A percentile compares a stretch with the other conserved stretches of the same genome.
These are phyloP conservation scores for Saprolegnia diclina DNA, from an alignment of 352 stramenopile genomes.

Conservation along the genomic window DNA sequence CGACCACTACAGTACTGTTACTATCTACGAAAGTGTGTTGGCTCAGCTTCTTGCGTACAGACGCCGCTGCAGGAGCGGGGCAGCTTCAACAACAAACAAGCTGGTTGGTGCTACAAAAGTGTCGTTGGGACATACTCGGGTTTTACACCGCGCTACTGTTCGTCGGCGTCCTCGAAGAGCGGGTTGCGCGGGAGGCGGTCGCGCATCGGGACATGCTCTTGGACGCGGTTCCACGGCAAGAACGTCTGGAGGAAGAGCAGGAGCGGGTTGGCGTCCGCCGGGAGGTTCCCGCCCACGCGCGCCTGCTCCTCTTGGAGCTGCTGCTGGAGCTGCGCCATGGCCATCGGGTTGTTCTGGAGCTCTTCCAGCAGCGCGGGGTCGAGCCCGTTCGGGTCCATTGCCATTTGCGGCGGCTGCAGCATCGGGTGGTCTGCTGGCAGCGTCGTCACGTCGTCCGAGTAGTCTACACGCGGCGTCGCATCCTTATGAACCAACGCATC, in stretches of 20 bases:
- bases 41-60: no score
- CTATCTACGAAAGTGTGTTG: no score
- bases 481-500: no score
- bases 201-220: conserved; percentile 27
- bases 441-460: conserved; percentile 83
- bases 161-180: conserved; percentile 8
- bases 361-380: conserved; percentile 28
- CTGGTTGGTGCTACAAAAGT: not conserved
- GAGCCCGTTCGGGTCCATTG: conserved; percentile 41
- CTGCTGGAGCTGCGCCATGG: conserved; percentile 41
- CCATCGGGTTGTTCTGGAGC: conserved; percentile 40
- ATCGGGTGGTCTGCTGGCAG: conserved; percentile 77
- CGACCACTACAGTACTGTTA: no score
- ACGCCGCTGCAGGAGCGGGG: no score
- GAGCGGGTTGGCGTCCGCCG: conserved; percentile 71
- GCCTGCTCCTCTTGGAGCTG: conserved; percentile 41
- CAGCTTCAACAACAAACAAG: not conserved
- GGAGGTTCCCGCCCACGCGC: conserved; percentile 44
- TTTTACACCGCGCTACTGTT: not conserved
- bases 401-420: conserved; percentile 55
- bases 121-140: not conserved
- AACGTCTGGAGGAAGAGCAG: conserved; percentile 81
- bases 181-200: conserved; percentile 8
- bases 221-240: conserved; percentile 77
- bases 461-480: conserved; percentile 43